Percentiles rank a stretch among this genome's conserved stretches.
Conservation (phyloP, 768 basidiomycete species). For the Pisolithus marmoratus region DNA sequence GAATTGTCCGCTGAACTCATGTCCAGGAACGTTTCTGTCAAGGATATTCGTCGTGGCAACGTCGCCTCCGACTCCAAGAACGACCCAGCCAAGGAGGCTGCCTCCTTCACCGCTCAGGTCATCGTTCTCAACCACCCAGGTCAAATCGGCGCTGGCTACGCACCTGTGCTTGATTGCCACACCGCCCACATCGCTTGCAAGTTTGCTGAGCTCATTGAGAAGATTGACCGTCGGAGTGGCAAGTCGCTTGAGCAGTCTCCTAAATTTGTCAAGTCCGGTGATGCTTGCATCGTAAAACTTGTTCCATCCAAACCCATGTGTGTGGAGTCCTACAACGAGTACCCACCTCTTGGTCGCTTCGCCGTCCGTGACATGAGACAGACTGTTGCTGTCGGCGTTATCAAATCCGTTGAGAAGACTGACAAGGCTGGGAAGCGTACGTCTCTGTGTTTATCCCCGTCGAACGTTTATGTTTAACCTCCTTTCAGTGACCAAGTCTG, state of each 20-base stretch:
- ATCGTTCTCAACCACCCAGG: slow-evolving; percentile 99
- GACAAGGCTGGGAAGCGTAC: slow-evolving; percentile 84
- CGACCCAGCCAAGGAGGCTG: slow-evolving; percentile 99
- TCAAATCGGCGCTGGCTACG: slow-evolving; percentile 99
- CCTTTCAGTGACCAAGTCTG: slow-evolving; percentile 78
- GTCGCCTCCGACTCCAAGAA: slow-evolving; percentile 99
- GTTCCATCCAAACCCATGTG: slow-evolving; percentile 96
- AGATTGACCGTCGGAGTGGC: slow-evolving; percentile 98
- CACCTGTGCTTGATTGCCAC: slow-evolving; percentile 99
- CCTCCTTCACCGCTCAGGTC: slow-evolving; percentile 99
- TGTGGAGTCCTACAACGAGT: slow-evolving; percentile 91
- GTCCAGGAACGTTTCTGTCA: slow-evolving; percentile 95
- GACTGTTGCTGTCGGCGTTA: slow-evolving; percentile 97
- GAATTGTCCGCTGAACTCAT: slow-evolving; percentile 5
- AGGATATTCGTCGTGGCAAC: slow-evolving; percentile 99
- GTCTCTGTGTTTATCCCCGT: slow-evolving; percentile 11
- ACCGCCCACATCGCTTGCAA: slow-evolving; percentile 99
- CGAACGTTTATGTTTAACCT: slow-evolving; percentile 2
- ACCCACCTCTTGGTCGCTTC: slow-evolving; percentile 99
- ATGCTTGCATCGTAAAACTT: slow-evolving; percentile 98
- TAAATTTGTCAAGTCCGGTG: slow-evolving; percentile 99
- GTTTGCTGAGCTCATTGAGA: slow-evolving; percentile 97
- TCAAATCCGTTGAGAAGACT: slow-evolving; percentile 96
- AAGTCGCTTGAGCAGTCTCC: slow-evolving; percentile 83
- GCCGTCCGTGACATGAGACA: slow-evolving; percentile 99